Conservation (phyloP, 345 rosid species). For the Xanthoceras sorbifolium region DNA sequence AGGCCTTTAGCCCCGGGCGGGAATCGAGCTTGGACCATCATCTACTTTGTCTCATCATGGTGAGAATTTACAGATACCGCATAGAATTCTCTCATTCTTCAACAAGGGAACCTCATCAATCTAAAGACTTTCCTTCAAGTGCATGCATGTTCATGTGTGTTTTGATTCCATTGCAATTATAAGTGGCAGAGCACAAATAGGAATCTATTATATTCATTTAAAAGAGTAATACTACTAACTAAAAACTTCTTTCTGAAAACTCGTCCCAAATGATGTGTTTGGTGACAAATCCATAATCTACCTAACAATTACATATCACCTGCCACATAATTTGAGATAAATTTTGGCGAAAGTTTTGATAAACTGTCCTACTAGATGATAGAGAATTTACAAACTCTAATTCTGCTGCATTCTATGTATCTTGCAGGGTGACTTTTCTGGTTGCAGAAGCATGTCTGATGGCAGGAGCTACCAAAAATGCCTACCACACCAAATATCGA, state of each 20-base stretch:
- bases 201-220: too few species aligned
- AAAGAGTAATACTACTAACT: too few species aligned
- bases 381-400: not conserved
- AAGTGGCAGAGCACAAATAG: too few species aligned
- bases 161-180: not conserved
- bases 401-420: not conserved
- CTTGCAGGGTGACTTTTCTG: conserved; percentile 74
- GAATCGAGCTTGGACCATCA: conserved; percentile 93
- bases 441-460: conserved; percentile 90
- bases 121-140: not conserved
- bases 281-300: too few species aligned
- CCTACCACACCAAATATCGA: conserved; percentile 92
- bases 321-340: not conserved
- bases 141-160: not conserved
- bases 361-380: too few species aligned
- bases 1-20: conserved; percentile 80
- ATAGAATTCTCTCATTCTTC: not conserved
- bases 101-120: not conserved
- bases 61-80: conserved; percentile 32
- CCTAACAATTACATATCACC: not conserved
- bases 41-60: conserved; percentile 87
- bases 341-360: not conserved
- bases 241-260: too few species aligned
- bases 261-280: too few species aligned
- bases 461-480: conserved; percentile 90